Conservation (phyloP, 78 protist genomes). For the Cyanophora paradoxa region DNA sequence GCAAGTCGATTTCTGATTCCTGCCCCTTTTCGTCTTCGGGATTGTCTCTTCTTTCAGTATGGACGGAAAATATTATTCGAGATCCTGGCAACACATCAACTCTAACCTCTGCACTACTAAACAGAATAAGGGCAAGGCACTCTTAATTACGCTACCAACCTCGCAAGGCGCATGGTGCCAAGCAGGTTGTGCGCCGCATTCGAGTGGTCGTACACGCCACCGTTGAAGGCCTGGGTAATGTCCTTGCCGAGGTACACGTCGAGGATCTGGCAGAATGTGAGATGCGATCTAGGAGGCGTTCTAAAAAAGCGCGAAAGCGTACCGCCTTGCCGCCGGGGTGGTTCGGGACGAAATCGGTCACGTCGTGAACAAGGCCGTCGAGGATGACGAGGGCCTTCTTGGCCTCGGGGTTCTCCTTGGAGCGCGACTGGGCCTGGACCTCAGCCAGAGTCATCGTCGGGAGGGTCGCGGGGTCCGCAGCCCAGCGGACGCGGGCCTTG, state of each 20-base stretch:
- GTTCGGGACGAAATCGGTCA: neutral
- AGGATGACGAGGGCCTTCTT: neutral
- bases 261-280: neutral
- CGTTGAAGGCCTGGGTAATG: constrained; percentile 18
- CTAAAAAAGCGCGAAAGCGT: neutral
- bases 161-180: neutral
- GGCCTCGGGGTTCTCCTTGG: neutral
- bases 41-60: no score
- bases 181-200: constrained; percentile 6
- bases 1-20: no score
- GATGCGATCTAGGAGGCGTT: neutral
- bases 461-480: neutral
- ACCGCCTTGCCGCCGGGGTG: constrained; percentile 35
- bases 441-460: neutral
- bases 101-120: no score
- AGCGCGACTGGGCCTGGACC: no score
- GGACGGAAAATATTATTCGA: no score
- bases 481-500: neutral
- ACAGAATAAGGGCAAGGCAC: no score
- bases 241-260: neutral
- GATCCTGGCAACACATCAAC: no score
- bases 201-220: constrained; percentile 29
- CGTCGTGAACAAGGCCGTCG: constrained; percentile 1
- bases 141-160: no score
- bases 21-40: no score